Base-by-base conservation (phyloP, 768 basidiomycete species). In the Exidia glandulosa region DNA sequence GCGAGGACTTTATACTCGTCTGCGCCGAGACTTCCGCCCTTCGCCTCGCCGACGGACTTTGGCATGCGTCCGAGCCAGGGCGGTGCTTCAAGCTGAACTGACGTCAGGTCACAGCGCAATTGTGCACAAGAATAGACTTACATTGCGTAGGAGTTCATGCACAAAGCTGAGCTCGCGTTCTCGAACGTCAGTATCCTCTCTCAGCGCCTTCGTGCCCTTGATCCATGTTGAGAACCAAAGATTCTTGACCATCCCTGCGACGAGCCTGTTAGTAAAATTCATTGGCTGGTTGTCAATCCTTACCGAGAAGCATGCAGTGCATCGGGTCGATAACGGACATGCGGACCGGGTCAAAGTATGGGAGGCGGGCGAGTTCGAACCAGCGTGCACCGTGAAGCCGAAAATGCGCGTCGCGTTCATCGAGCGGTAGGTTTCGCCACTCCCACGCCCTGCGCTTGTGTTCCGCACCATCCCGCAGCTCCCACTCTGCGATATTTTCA, bases 281-380 rank as follows among this genome's bases (percentile, higher is more conserved):
- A 37, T 12, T 23, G 36, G 19, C 30, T 33, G 30, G 6, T n/a
- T n/a, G n/a, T n/a, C n/a, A n/a, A 36, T 27, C 29, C 56, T 63
- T 37, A 58, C 62, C 62, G 9, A 63, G 23, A 2, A 70, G 60
- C 5, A 72, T 45, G 54, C 63, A 66, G 58, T 74, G 73, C 72
- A 74, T 73, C 9, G 68, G 63, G 57, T 74, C 69, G 30, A 72
- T 62, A n/a, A 71, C 63, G 7, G 63, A 62, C 63, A 67, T 66
- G 12, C 61, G 60, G 5, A 67, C 61, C 4, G 71, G 67, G 52
- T 71, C 63, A 58, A 65, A 74, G 59, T 73, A 72, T 7, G 67
- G 66, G 13, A 74, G 62, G 3, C 68, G 64, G 55, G 65, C 61
- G 10, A 71, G 62, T 56, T 66, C 63, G 19, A 65, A 70, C 59